Evolutionary conservation across 768 basidiomycete species (phyloP), one percentile per base, ranked within the genome.

Genomic region (Amanita fuliginea): DNA sequence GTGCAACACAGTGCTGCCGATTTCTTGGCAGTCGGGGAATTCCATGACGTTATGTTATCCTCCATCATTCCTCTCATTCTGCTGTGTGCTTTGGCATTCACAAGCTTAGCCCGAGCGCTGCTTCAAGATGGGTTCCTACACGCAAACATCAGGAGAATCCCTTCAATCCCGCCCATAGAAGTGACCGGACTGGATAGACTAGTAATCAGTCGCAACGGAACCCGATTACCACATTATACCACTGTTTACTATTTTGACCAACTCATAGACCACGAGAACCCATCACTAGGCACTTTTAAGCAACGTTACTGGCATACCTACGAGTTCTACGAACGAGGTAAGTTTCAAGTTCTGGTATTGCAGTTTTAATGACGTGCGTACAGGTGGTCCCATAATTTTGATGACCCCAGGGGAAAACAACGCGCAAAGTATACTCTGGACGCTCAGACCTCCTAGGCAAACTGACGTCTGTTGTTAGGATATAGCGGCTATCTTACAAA

Each of bases 221-320:
- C 68, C 1, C 48, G 59, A 26, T 62, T 76, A 33, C 73, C 75
- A 16, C 67, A 72, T 2, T 70, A 70, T 52, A 65, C 67, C 37
- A 70, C 67, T 1, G 61, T 69, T 5, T 84, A 78, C 60, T 63
- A 59, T 51, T 84, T 84, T 57, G 74, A 82, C 56, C 75, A 76
- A 51, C 64, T 76, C 52, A 72, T 82, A 33, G 74, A 76, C 61
- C 74, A 76, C 57, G 70, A 66, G 53, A 67, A 70, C 24, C 77
- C 81, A n/a, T 65, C 69, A 22, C 64, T 76, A 18, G 85, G 85
- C 18, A 86, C 83, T n/a, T 88, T 88, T 64, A 69, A 77, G 59
- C 85, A 86, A 63, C 75, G 85, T 28, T 86, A 73, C 62, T 86
- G 82, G 82, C 70, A 76, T 52, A 77, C 77, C 26, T 82, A 70